phyloP scores from a whole-genome alignment of 2,329 filamentous ascomycete genomes.

The Ceratocystis colombiana region DNA sequence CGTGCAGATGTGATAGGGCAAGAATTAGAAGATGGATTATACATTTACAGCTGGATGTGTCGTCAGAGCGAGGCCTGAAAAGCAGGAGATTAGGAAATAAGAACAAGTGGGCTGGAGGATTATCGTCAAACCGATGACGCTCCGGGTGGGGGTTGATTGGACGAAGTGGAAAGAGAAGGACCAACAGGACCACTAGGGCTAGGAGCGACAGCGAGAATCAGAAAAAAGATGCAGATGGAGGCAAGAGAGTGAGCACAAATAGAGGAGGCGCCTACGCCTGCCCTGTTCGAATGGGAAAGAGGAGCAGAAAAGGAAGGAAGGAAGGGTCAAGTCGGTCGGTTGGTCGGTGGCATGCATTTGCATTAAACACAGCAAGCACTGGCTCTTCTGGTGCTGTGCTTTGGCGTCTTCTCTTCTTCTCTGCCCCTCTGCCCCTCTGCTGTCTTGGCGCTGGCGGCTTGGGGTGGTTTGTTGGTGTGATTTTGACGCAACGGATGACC shows the following conservation, averaged over 20 bases:
- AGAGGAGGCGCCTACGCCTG: constrained; percentile 21
- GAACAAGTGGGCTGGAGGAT: constrained; percentile 6
- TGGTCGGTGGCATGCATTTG: neutral
- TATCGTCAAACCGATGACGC: neutral
- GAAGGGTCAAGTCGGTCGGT: neutral
- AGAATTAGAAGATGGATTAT: neutral
- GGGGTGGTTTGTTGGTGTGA: constrained; percentile 1
- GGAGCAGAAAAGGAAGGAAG: neutral
- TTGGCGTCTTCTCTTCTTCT: neutral
- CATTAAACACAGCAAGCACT: constrained; percentile 1
- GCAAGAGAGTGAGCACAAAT: neutral
- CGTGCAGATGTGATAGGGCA: neutral
- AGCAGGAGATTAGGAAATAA: neutral
- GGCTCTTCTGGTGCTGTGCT: neutral
- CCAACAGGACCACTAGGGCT: neutral
- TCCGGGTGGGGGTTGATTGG: neutral
- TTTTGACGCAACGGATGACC: constrained; percentile 18
- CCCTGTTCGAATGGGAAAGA: constrained; percentile 16
- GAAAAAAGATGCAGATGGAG: neutral
- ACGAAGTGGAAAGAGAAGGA: neutral
- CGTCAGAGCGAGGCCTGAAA: neutral
- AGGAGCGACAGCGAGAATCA: neutral
- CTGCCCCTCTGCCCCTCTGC: neutral
- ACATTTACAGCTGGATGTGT: neutral
- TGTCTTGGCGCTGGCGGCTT: too few species aligned